A percentile compares a stretch with the other conserved stretches of the same genome.
These are phyloP conservation scores for Suaeda aralocaspica DNA, from an alignment of 148 eudicot species.

Conservation along the genomic window DNA sequence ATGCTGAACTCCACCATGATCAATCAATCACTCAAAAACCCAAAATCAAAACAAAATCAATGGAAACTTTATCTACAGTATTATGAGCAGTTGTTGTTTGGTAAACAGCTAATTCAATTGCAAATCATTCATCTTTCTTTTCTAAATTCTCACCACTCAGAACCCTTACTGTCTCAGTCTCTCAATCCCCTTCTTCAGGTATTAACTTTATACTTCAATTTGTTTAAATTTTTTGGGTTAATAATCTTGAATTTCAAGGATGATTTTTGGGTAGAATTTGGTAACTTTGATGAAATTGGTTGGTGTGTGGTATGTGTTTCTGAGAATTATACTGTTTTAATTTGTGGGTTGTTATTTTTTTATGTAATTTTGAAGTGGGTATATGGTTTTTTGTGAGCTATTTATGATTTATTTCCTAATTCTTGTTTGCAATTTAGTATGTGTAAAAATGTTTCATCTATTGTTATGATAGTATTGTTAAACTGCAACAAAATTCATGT, in stretches of 20 bases:
- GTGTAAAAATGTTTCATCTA: no score
- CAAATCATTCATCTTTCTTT: neutral
- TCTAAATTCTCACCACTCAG: conserved; percentile 14
- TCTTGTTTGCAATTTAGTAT: no score
- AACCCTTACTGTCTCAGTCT: conserved; percentile 26
- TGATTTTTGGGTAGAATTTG: neutral
- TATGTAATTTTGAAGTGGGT: neutral
- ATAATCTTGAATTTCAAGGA: neutral
- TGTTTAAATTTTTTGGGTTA: neutral
- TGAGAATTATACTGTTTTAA: neutral
- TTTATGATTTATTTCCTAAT: no score
- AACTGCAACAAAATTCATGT: no score
- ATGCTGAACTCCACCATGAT: neutral
- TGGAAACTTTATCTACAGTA: conserved; percentile 24
- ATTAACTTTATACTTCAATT: neutral
- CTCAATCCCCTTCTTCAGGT: conserved; percentile 40
- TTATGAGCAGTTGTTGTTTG: conserved; percentile 10
- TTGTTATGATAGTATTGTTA: no score
- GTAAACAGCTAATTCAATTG: neutral
- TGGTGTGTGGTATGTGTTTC: neutral
- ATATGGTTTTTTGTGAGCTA: neutral
- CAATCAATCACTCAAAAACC: no score
- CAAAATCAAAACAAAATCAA: neutral
- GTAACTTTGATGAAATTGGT: neutral
- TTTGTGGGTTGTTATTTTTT: neutral